phyloP scores from a whole-genome alignment of 2,329 filamentous ascomycete species.

The Claviceps maximensis region DNA sequence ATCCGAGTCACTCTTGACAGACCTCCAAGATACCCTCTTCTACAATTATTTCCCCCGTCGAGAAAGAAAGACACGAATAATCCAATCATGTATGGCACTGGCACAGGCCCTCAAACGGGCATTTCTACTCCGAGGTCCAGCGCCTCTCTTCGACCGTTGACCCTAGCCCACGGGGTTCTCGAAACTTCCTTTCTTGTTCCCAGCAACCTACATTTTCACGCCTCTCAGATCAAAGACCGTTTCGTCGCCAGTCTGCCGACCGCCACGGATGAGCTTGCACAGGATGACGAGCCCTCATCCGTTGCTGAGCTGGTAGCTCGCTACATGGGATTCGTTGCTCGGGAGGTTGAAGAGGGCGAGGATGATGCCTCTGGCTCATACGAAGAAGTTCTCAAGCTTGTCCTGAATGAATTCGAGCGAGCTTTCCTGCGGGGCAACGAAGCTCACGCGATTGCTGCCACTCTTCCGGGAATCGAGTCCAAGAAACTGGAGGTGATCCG shows the following conservation, averaged over 20 bases:
- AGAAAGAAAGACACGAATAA: background rate
- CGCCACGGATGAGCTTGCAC: conserved; percentile 91
- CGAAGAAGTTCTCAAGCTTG: conserved; percentile 81
- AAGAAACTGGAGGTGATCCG: conserved; percentile 87
- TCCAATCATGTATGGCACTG: conserved; percentile 72
- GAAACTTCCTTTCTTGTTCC: conserved; percentile 94
- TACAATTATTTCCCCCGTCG: background rate
- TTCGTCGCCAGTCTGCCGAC: conserved; percentile 76
- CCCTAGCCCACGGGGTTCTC: conserved; percentile 83
- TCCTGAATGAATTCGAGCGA: conserved; percentile 92
- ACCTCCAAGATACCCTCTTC: conserved; percentile 29
- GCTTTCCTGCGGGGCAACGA: conserved; percentile 92
- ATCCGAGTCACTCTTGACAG: conserved; percentile 5
- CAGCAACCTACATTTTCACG: conserved; percentile 90
- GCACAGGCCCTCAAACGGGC: conserved; percentile 79
- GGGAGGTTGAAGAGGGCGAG: conserved; percentile 83
- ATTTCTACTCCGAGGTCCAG: conserved; percentile 93
- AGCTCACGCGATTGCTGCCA: conserved; percentile 77
- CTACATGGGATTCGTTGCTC: conserved; percentile 82
- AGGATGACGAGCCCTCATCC: conserved; percentile 98
- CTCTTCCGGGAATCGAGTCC: conserved; percentile 74
- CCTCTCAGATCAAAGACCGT: conserved; percentile 81
- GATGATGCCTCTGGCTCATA: conserved; percentile 81
- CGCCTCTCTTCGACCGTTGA: conserved; percentile 81
- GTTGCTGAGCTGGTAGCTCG: conserved; percentile 82